Percentiles rank a stretch among this genome's conserved stretches.
Evolutionary conservation across 176 grass and related monocot genomes (phyloP).

Genomic region (Urochloa ruziziensis): DNA sequence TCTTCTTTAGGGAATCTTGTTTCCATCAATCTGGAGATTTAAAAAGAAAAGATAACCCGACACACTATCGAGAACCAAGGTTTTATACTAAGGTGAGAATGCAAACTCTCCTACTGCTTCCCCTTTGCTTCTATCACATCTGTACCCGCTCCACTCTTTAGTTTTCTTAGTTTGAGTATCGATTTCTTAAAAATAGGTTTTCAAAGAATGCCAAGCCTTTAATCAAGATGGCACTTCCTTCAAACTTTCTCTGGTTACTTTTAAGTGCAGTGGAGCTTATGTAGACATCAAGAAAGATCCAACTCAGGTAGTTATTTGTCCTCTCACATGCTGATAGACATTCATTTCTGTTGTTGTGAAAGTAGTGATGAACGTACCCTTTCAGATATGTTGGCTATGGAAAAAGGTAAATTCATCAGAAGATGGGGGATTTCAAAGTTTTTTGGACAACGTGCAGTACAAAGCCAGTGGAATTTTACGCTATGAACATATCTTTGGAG

Average conservation of each 20-base stretch:
- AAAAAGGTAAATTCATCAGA: slow-evolving; percentile 73
- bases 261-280: slow-evolving; percentile 88
- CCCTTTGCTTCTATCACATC: background rate
- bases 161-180: background rate
- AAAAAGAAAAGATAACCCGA: slow-evolving; percentile 91
- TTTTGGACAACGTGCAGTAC: slow-evolving; percentile 97
- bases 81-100: slow-evolving; percentile 87
- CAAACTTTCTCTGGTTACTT: slow-evolving; percentile 79
- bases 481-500: slow-evolving; percentile 87
- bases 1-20: slow-evolving; percentile 99
- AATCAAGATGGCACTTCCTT: slow-evolving; percentile 63
- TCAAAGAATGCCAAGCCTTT: slow-evolving; percentile 74
- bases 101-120: background rate
- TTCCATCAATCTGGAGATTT: slow-evolving; percentile 98
- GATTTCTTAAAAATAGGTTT: slow-evolving; percentile 44
- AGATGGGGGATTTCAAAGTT: slow-evolving; percentile 84
- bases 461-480: slow-evolving; percentile 93
- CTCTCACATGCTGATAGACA: slow-evolving; percentile 5
- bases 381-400: slow-evolving; percentile 91
- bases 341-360: background rate
- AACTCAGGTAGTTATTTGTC: slow-evolving; percentile 66
- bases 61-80: slow-evolving; percentile 91
- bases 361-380: background rate
- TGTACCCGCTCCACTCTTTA: background rate
- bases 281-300: slow-evolving; percentile 97